Base-by-base conservation (phyloP, 352 stramenopile genomes). In the Globisporangium abappressorium region DNA sequence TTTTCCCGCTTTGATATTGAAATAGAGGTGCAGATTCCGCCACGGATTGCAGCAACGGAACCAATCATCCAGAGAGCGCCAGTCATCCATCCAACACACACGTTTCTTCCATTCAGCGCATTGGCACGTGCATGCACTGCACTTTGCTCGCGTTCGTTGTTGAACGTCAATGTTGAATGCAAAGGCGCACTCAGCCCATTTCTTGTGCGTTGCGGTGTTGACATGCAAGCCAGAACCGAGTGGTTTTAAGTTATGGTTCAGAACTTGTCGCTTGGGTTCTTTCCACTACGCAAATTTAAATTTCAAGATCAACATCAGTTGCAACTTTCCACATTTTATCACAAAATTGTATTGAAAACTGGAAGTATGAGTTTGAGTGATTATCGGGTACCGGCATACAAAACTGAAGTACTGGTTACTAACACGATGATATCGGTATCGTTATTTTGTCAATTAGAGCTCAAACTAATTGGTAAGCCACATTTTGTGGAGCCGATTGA, bases 391-490 rank as follows among this genome's bases (percentile, higher is more conserved):
- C 38, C 14, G 38, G 38, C 18, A 46, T 20, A 46, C 4, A 0
- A 18, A 20, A 18, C 14, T 46, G 1, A 18, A 20, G 38, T 1
- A 6, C 38, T 20, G 7, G 12, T 20, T 46, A 20, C 38, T 46
- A 18, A 46, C 38, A 46, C 5, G 14, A 46, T 18, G 12, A 18
- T 46, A 5, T 46, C 12, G 38, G 12, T 46, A 46, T 46, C 38
- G 14, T 46, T 46, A 46, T 7, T 18, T 46, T 46, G 38, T 7
- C 41, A n/a, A 9, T 24, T 24, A 51, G 18, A 51, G 43, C 5
- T 14, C 7, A 22, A 65, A 57, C 15, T n/a, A 41, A 57, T 57
- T 65, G 43, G 64, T 6, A 22, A 36, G 33, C 51, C 30, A 62
- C 34, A 36, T 51, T 67, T 61, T 60, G 30, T 46, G 38, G 38